These are phyloP conservation scores for Lentinula detonsa DNA, from an alignment of 768 basidiomycete genomes.

Conservation along the genomic window DNA sequence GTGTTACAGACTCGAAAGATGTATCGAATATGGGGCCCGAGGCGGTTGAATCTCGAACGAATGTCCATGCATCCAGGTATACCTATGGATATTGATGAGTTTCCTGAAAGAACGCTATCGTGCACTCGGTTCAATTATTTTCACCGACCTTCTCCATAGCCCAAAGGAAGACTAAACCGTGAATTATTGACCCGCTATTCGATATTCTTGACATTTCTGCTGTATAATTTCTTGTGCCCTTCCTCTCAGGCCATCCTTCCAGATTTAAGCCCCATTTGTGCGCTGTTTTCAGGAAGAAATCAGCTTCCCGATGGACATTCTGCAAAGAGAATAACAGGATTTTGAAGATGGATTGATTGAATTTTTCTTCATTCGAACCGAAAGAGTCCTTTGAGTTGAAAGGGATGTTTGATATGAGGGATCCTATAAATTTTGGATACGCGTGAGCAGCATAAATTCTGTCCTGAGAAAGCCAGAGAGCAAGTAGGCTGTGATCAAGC, in stretches of 20 bases:
- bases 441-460: slow-evolving; percentile 69
- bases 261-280: slow-evolving; percentile 37
- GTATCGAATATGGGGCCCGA: slow-evolving; percentile 5
- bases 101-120: not conserved
- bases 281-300: slow-evolving; percentile 55
- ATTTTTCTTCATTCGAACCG: slow-evolving; percentile 25
- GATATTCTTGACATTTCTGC: slow-evolving; percentile 62
- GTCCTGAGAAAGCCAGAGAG: slow-evolving; percentile 67
- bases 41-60: slow-evolving; percentile 23
- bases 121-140: not conserved
- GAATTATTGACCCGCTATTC: slow-evolving; percentile 39
- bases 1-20: slow-evolving; percentile 1
- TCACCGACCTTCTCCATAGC: slow-evolving; percentile 64
- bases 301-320: slow-evolving; percentile 45
- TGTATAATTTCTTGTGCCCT: slow-evolving; percentile 62
- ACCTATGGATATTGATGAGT: slow-evolving; percentile 30
- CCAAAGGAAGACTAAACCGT: slow-evolving; percentile 71
- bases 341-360: slow-evolving; percentile 35
- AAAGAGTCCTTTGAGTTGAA: slow-evolving; percentile 28
- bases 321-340: slow-evolving; percentile 46
- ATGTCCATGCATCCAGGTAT: slow-evolving; percentile 65
- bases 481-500: slow-evolving; percentile 41
- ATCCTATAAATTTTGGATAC: slow-evolving; percentile 67
- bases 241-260: slow-evolving; percentile 44
- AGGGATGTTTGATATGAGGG: slow-evolving; percentile 57